These are phyloP conservation scores for Truncatella angustata DNA, from an alignment of 2,329 filamentous ascomycete genomes.

Conservation along the genomic window DNA sequence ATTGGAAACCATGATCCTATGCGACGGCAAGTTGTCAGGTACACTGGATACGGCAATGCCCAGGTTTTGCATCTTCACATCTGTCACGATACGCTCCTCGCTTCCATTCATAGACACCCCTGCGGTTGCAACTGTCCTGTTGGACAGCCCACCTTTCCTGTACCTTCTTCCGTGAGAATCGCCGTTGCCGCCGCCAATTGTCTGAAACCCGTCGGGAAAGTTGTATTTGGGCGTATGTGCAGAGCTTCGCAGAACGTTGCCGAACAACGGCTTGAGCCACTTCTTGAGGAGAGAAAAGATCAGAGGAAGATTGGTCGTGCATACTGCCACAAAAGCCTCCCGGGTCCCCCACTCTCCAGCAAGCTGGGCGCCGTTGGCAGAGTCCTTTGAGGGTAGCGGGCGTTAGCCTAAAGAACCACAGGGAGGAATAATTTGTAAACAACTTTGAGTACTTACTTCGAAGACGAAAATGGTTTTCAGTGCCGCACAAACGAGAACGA, in stretches of 20 bases:
- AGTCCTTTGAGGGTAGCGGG: constrained; percentile 27
- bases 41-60: background rate
- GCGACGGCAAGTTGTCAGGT: background rate
- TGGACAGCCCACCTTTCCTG: background rate
- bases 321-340: constrained; percentile 40
- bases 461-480: constrained; percentile 36
- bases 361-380: constrained; percentile 34
- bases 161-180: background rate
- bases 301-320: constrained; percentile 41
- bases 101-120: background rate
- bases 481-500: constrained; percentile 35
- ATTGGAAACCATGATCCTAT: background rate
- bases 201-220: background rate
- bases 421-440: background rate
- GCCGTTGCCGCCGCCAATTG: background rate
- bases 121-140: background rate
- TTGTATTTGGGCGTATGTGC: background rate
- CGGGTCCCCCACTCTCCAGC: constrained; percentile 42
- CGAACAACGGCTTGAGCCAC: constrained; percentile 32
- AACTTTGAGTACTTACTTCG: constrained; percentile 21
- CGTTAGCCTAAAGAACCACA: background rate
- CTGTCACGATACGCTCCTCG: background rate
- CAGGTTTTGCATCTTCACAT: background rate
- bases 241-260: constrained; percentile 16
- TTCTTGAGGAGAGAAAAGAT: constrained; percentile 42